Evolutionary conservation across 495 filamentous ascomycete species (phyloP).

Genomic region (Neurospora sublineolata): DNA sequence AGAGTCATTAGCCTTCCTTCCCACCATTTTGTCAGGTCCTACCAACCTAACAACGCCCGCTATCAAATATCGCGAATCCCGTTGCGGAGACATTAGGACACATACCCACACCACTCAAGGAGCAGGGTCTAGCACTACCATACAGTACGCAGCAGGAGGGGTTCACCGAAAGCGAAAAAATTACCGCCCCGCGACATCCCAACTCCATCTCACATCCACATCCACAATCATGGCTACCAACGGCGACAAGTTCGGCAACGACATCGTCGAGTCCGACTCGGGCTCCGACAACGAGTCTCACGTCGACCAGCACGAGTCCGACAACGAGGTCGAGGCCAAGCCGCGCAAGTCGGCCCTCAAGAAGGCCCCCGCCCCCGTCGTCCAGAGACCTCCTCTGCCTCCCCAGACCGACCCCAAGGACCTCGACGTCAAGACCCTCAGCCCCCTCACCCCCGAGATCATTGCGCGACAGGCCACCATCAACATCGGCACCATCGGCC

Average conservation of each 20-base stretch:
- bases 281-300: constrained; percentile 36
- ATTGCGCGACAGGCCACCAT: constrained; percentile 96
- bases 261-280: constrained; percentile 33
- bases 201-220: constrained; percentile 3
- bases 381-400: constrained; percentile 50
- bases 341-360: constrained; percentile 36
- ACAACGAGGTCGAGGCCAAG: constrained; percentile 31
- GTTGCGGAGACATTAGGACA: not conserved
- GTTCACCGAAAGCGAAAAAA: constrained; percentile 7
- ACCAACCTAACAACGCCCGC: not conserved
- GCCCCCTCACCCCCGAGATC: constrained; percentile 85
- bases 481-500: constrained; percentile 97
- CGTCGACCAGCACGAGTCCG: constrained; percentile 24
- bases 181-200: constrained; percentile 17
- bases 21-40: not conserved
- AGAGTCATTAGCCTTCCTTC: constrained; percentile 4
- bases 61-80: not conserved
- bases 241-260: constrained; percentile 38
- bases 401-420: constrained; percentile 82
- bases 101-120: not conserved
- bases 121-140: not conserved
- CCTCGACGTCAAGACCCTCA: constrained; percentile 66
- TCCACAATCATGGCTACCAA: constrained; percentile 31
- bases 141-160: constrained; percentile 6
- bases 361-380: constrained; percentile 31